Evolutionary conservation across 140 eudicot species (phyloP).

Genomic region (Bidens hawaiensis): DNA sequence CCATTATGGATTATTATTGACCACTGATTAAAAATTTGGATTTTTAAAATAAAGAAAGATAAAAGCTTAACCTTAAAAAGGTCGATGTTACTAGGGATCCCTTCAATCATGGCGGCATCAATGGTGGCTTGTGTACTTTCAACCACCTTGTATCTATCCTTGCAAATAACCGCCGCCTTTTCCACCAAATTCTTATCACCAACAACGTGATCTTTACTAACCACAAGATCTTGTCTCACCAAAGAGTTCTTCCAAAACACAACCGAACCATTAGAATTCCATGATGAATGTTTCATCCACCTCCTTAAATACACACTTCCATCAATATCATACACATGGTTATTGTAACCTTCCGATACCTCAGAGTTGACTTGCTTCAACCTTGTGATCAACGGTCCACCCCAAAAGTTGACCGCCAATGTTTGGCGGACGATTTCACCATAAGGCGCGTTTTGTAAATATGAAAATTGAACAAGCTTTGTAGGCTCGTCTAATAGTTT

Average conservation of each 20-base stretch:
- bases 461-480: conserved; percentile 71
- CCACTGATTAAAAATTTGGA: no score
- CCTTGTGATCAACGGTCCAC: conserved; percentile 62
- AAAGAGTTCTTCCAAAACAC: conserved; percentile 63
- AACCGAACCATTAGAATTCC: conserved; percentile 56
- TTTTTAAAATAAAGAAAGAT: not conserved
- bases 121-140: conserved; percentile 93
- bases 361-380: conserved; percentile 19
- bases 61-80: conserved; percentile 81
- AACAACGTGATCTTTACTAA: conserved; percentile 67
- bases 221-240: conserved; percentile 43
- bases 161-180: conserved; percentile 60
- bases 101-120: conserved; percentile 87
- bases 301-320: conserved; percentile 73
- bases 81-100: conserved; percentile 87
- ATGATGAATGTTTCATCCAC: conserved; percentile 80
- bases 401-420: conserved; percentile 80
- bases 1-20: no score
- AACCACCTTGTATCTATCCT: conserved; percentile 50
- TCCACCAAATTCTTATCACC: conserved; percentile 63
- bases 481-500: conserved; percentile 74
- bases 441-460: conserved; percentile 65
- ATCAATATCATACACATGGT: conserved; percentile 67
- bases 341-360: conserved; percentile 27
- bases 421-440: conserved; percentile 80